Base-by-base conservation (phyloP, 1,284 basidiomycete genomes). In the Abortiporus biennis region DNA sequence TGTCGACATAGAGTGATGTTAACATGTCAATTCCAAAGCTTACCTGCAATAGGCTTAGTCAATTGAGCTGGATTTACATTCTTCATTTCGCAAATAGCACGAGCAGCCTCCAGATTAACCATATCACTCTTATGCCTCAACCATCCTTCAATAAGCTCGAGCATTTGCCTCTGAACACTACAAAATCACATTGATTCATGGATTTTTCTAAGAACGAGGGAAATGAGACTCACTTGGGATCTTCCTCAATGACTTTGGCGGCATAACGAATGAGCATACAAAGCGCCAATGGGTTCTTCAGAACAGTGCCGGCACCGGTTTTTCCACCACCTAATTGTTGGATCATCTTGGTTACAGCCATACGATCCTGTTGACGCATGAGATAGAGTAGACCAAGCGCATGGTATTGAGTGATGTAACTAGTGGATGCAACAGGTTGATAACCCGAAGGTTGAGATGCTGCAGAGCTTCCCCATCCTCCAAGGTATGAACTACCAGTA, bases 321-420 rank as follows among this genome's bases (percentile, higher is more conserved):
- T 92, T 92, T 2, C 85, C 85, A 1, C 91, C 91, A 31, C 91
- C 91, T 27, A 93, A 77, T 63, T 98, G 95, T 66, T 99, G 96
- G 39, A 99, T 93, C 87, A 99, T 94, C 71, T 99, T 99, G 34
- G 92, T 97, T 41, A 99, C 81, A 1, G 96, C 96, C 93, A 99
- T 99, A 51, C 96, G 74, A 67, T 99, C 96, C 61, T 96, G 92
- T 61, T 96, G 92, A 33, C 96, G 82, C 55, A 99, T 97, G 50
- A 94, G 72, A 64, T 97, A 97, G 41, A 99, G 72, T 45, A 99
- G 70, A 27, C 95, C 94, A 29, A 99, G 74, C 9, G 93, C 94
- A 61, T 99, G 96, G 67, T 99, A 99, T 68, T 99, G 96, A 36
- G 92, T 85, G 64, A 96, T 90, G 67, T 89, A 89, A 61, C 90